A percentile compares a stretch with the other conserved stretches of the same genome.
Evolutionary conservation across 352 stramenopile genomes (phyloP).

Genomic region (Phytophthora niederhauseri): DNA sequence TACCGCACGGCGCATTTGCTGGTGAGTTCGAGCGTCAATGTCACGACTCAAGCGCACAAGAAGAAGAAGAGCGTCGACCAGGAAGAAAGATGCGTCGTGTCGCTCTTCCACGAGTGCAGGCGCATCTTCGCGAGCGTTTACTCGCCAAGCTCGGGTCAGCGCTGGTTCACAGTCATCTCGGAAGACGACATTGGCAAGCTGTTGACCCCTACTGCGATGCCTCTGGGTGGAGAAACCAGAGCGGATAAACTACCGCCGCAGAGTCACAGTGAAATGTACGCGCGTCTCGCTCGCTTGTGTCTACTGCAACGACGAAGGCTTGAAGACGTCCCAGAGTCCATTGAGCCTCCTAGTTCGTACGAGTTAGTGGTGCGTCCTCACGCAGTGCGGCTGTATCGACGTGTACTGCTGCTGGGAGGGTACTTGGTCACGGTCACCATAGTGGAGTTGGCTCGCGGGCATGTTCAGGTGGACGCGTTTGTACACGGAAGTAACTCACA

Average conservation of each 20-base stretch:
- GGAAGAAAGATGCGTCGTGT: constrained; percentile 61
- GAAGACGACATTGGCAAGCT: constrained; percentile 66
- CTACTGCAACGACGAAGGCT: constrained; percentile 40
- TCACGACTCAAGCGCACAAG: not conserved
- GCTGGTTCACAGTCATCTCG: constrained; percentile 58
- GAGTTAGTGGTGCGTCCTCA: constrained; percentile 58
- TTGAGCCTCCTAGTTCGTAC: constrained; percentile 20
- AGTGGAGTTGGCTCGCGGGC: constrained; percentile 60
- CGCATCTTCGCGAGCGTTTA: constrained; percentile 75
- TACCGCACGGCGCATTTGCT: constrained; percentile 61
- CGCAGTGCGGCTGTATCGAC: constrained; percentile 60
- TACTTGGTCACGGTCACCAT: constrained; percentile 62
- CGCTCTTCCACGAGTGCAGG: constrained; percentile 73
- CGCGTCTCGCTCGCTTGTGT: constrained; percentile 60
- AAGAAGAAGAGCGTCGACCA: constrained; percentile 22
- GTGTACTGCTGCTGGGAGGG: constrained; percentile 49
- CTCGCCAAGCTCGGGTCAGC: constrained; percentile 51
- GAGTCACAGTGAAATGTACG: constrained; percentile 65
- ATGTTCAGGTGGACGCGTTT: constrained; percentile 64
- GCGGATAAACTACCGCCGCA: constrained; percentile 50
- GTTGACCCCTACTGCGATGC: constrained; percentile 67
- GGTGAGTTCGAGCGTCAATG: constrained; percentile 7
- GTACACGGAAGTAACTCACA: constrained; percentile 40
- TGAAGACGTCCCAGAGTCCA: constrained; percentile 5
- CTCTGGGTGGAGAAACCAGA: constrained; percentile 26